Evolutionary conservation across 495 filamentous ascomycete genomes (phyloP), one percentile per base, ranked within the genome.

Genomic region (Penicillium argentinense): DNA sequence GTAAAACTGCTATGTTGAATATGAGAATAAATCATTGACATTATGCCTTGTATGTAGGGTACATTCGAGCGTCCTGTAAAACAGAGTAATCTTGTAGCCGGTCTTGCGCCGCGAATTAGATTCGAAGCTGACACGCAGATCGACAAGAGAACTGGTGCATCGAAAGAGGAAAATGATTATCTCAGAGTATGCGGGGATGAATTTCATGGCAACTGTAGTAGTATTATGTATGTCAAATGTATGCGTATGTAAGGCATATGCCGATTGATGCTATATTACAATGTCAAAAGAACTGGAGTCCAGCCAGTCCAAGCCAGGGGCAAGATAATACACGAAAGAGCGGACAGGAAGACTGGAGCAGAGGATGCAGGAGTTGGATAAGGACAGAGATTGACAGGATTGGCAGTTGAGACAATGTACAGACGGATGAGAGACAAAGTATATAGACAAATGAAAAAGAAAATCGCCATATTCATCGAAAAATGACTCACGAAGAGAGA

Each of bases 231-330:
- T 50, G 38, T 34, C 17, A 46, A 42, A 34, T 49, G 30, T 27
- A 25, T 50, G 38, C 32, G 55, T 64, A 65, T 59, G 29, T 50
- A 41, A 33, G 56, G 41, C 60, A 38, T 37, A 19, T 18, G 38
- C 56, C 56, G 36, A 53, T 53, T 34, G 48, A 38, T 56, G 47
- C 49, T 73, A 73, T 67, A 73, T 71, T 73, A 73, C 69, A 70
- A 65, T 32, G 54, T 44, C 54, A 61, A 46, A 51, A 50, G 43
- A 26, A 46, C 60, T 47, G 60, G 57, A 51, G 42, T 39, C 60
- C 57, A 47, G 60, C 57, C 57, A 61, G 59, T 48, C 41, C 14
- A 30, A 32, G 34, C 29, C 26, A 26, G 39, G 47, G 41, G 27
- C 45, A 50, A 45, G 43, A 50, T 56, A 53, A 46, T 51, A 51